These are phyloP conservation scores for Pythium utonaiense DNA, from an alignment of 352 stramenopile genomes.

Conservation along the genomic window DNA sequence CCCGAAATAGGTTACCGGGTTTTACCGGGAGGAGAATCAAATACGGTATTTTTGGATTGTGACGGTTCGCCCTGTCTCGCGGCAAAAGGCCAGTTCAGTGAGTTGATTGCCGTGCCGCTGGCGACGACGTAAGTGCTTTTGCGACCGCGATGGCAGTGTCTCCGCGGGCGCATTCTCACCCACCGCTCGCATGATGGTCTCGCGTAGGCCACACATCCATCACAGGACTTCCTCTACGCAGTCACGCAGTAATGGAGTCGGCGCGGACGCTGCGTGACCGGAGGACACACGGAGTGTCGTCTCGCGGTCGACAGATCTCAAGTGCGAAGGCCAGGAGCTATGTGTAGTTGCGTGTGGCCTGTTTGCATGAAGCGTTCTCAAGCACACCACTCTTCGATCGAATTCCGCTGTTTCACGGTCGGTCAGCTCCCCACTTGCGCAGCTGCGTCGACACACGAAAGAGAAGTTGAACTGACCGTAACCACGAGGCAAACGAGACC, in stretches of 20 bases:
- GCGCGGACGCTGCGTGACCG: neutral
- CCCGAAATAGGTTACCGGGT: too few species aligned
- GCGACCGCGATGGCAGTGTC: neutral
- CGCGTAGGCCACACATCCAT: neutral
- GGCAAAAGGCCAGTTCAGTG: neutral
- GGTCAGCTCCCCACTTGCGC: neutral
- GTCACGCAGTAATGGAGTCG: neutral
- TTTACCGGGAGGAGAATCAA: neutral
- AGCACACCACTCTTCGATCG: too few species aligned
- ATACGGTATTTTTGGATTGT: neutral
- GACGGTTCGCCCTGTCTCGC: constrained; percentile 1
- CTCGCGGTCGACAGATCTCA: neutral
- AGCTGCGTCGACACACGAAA: neutral
- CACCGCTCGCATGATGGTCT: neutral
- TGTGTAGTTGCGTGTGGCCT: too few species aligned
- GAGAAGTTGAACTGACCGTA: neutral
- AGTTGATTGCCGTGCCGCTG: neutral
- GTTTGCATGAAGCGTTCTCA: too few species aligned
- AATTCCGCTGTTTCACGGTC: too few species aligned
- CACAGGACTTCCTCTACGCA: neutral
- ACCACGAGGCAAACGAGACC: neutral
- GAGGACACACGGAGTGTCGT: neutral
- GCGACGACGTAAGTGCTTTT: neutral
- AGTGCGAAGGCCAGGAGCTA: too few species aligned
- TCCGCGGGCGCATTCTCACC: neutral